Evolutionary conservation across 2,329 filamentous ascomycete species (phyloP), one percentile per base, ranked within the genome.

Genomic region (Exophiala lecanii-corni): DNA sequence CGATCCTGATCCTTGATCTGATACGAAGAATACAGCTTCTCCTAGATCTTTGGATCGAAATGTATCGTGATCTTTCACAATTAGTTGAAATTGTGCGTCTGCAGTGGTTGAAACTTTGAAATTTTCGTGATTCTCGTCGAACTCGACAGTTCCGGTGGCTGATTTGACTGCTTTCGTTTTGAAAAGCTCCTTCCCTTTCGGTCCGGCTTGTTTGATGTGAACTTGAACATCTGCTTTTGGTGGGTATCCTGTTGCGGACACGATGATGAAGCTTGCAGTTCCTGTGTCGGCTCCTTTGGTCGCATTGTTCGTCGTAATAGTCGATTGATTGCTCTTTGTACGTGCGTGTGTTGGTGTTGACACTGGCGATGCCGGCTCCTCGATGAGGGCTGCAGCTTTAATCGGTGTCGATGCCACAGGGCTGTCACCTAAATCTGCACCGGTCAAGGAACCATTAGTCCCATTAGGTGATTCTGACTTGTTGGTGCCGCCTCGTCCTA

Each of bases 81-180:
- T 78, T 49, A 98, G 62, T 62, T 88, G 85, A 76, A 96, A 97
- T 59, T 86, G 82, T 16, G 85, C 75, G 56, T 96, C 91, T 2
- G 91, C 82, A 1, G 82, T 77, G 66, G 89, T 94, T 9, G 75
- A 71, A 16, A 85, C 74, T 58, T 82, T 89, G 72, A 92, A 91
- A 1, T 79, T 81, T 62, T 94, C 87, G 50, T 69, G 65, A 37
- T 74, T 69, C 6, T 69, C 62, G 51, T 88, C 82, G 62, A 81
- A 94, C 13, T 71, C 74, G 49, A 86, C 77, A 3, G 74, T 68
- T 2, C 84, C 86, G 1, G 70, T 71, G 1, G 53, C 47, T 26
- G 82, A 76, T 64, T 95, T 95, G 69, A 86, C 78, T 52, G 92
- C 84, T 63, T 95, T 94, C 16, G 89, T 96, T 72, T 97, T 96